Conservation (phyloP, 2,329 filamentous ascomycete species). For the Aspergillus pseudoglaucus region DNA sequence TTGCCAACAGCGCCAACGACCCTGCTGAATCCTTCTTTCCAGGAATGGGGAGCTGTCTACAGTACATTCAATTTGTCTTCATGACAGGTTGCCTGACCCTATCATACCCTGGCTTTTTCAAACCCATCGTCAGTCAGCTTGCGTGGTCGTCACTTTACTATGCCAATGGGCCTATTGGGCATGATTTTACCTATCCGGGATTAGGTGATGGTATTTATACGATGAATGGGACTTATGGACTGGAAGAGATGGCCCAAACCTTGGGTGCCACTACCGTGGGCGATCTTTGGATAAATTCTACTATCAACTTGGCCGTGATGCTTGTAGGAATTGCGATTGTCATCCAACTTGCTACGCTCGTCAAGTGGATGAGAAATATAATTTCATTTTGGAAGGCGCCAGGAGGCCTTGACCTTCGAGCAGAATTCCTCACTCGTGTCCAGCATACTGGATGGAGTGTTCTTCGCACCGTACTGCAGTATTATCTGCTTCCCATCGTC, state of each 20-base stretch:
- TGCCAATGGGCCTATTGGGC: slow-evolving; percentile 7
- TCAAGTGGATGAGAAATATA: slow-evolving; percentile 1
- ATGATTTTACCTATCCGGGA: slow-evolving; percentile 10
- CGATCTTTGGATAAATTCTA: slow-evolving; percentile 9
- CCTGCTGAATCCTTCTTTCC: slow-evolving; percentile 4
- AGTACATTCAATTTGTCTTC: slow-evolving; percentile 11
- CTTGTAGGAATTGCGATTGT: slow-evolving; percentile 1
- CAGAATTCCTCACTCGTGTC: slow-evolving; percentile 1
- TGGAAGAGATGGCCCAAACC: slow-evolving; percentile 11
- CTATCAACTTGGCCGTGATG: slow-evolving; percentile 8
- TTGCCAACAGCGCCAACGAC: slow-evolving; percentile 1
- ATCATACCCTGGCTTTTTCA: slow-evolving; percentile 10
- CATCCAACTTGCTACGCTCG: neutral
- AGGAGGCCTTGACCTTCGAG: neutral
- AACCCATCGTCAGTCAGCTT: slow-evolving; percentile 6
- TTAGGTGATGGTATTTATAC: slow-evolving; percentile 7
- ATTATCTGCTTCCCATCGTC: slow-evolving; percentile 6
- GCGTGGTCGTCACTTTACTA: slow-evolving; percentile 11
- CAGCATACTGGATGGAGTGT: slow-evolving; percentile 6
- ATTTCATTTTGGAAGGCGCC: neutral
- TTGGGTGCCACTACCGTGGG: slow-evolving; percentile 6
- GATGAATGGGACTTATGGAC: slow-evolving; percentile 7
- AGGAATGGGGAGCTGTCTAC: slow-evolving; percentile 5
- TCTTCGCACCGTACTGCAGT: slow-evolving; percentile 4
- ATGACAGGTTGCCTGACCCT: slow-evolving; percentile 7